Conservation (phyloP, 2,329 filamentous ascomycete species). For the Cordyceps cicadae region DNA sequence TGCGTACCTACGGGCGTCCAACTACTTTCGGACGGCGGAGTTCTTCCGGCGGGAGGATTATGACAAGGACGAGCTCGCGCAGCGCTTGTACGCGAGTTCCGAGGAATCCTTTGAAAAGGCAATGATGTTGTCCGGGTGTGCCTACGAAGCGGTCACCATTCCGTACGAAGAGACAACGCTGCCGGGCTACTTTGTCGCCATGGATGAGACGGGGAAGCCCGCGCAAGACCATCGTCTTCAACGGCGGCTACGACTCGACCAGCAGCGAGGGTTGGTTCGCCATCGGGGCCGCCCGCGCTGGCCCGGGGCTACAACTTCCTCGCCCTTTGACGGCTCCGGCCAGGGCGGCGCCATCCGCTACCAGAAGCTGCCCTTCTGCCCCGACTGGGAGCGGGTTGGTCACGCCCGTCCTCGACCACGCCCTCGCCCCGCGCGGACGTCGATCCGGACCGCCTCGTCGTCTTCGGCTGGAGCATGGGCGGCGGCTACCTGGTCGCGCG, state of each 20-base stretch:
- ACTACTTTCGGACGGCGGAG: constrained; percentile 7
- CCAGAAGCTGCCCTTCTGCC: background rate
- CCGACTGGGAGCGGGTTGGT: constrained; percentile 8
- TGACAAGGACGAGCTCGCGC: background rate
- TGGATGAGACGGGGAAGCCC: background rate
- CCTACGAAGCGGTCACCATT: background rate
- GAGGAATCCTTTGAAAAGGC: background rate
- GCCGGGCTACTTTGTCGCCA: background rate
- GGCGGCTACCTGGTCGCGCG: constrained; percentile 9
- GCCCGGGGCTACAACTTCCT: constrained; percentile 5
- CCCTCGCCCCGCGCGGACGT: background rate
- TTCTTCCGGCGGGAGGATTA: constrained; percentile 1
- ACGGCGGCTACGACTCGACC: constrained; percentile 8
- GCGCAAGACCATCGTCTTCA: background rate
- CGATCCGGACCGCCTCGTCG: background rate
- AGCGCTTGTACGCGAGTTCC: background rate
- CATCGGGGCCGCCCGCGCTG: background rate
- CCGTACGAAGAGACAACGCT: constrained; percentile 2
- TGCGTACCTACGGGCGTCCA: background rate
- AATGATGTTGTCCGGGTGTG: background rate
- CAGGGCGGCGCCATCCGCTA: constrained; percentile 1
- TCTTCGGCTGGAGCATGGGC: constrained; percentile 8
- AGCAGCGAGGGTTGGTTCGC: constrained; percentile 4
- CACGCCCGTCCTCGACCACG: constrained; percentile 1
- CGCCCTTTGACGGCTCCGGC: constrained; percentile 4